Base-by-base conservation (phyloP, 352 stramenopile species). In the Phytophthora quininea region DNA sequence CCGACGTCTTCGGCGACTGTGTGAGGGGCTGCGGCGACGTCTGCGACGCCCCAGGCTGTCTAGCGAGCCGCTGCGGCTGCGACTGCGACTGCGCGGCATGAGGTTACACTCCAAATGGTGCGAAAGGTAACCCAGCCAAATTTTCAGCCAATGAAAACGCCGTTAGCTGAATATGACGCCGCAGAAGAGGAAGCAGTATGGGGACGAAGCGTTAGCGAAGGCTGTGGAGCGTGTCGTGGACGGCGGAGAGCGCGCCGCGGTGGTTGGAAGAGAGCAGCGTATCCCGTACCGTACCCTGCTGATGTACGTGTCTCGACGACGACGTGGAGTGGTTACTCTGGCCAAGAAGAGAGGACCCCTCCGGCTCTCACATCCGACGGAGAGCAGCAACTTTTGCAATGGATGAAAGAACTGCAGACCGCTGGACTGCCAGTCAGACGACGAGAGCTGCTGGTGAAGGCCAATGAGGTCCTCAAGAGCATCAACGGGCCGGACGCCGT, bases 11-110 rank as follows among this genome's bases (percentile, higher is more conserved):
- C 64, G 73, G 3, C 66, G 60, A 3, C 38, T 64, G 32, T 57
- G 58, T 48, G 72, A 71, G 12, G 63, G 72, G 15, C 60, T 54
- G 7, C 64, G 29, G 1, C 67, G 62, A 15, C 69, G 58, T 1
- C 58, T 46, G 31, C 67, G 56, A 38, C 82, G 82, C 12, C 86
- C 86, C 51, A 91, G 72, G 58, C 79, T 91, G 72, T 93, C 86
- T 30, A 91, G 54, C 24, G 86, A 93, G 24, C 57, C 62, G 58
- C 85, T 92, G 33, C 83, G 77, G 49, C 79, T 86, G 11, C 58
- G 71, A 45, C 55, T 59, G 1, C 47, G 60, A 24, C 35, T 40
- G 35, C 35, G 35, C 35, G 35, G 6, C 35, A 40, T 40, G 35
- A 40, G 35, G 35, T 40, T 40, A 40, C 35, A 11, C 19, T 24